Evolutionary conservation across 345 rosid genomes (phyloP).

Genomic region (Hypericum androsaemum): DNA sequence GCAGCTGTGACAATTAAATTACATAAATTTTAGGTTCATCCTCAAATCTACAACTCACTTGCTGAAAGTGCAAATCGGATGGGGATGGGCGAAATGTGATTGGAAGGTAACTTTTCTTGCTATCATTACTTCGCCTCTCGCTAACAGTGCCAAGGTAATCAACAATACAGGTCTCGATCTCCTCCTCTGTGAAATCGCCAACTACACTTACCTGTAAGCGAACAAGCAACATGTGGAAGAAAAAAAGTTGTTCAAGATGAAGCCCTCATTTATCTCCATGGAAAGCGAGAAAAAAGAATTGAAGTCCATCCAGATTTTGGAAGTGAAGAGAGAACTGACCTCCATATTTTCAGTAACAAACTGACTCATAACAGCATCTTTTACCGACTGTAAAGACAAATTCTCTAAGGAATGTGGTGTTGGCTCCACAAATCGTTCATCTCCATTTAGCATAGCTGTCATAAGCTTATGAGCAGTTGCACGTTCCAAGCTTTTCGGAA

Average conservation of each 20-base stretch:
- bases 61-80: conserved; percentile 63
- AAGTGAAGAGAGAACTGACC: conserved; percentile 28
- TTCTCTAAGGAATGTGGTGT: conserved; percentile 72
- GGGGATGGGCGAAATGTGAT: conserved; percentile 64
- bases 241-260: conserved; percentile 8
- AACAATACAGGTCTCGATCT: conserved; percentile 70
- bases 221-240: conserved; percentile 10
- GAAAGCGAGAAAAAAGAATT: no score
- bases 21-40: no score
- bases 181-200: conserved; percentile 90
- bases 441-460: conserved; percentile 93
- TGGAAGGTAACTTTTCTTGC: conserved; percentile 36
- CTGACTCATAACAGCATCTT: conserved; percentile 93
- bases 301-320: no score
- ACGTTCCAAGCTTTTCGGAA: conserved; percentile 98
- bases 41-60: conserved; percentile 46
- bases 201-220: conserved; percentile 74
- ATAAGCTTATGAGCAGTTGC: conserved; percentile 98
- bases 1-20: no score
- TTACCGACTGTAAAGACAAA: conserved; percentile 62
- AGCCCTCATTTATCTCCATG: not conserved
- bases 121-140: conserved; percentile 37
- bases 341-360: conserved; percentile 94
- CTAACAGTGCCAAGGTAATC: conserved; percentile 90
- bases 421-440: conserved; percentile 95